Base-by-base conservation (phyloP, 192 early-diverging fungal species). In the Mortierella hygrophila region DNA sequence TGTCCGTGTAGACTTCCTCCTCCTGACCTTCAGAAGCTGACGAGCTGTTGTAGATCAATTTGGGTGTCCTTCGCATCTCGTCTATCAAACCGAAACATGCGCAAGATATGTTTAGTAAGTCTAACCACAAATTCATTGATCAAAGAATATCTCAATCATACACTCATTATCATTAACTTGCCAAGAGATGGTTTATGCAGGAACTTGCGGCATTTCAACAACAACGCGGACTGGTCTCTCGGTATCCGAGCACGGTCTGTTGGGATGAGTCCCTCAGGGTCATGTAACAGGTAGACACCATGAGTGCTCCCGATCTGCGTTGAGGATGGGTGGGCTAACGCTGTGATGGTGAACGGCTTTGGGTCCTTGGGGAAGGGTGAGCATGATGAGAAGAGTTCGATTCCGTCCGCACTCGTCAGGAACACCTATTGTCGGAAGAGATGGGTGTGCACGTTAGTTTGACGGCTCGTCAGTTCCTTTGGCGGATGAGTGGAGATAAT, bases 251-350 rank as follows among this genome's bases (percentile, higher is more conserved):
- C 40, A 5, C 77, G 47, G 52, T 89, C 88, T 29, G 18, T 40
- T 7, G 26, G 21, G 41, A 74, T 55, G 9, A 69, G 42, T 6
- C 69, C 75, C 2, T 80, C 16, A 11, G 81, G 68, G 44, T 88
- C 87, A 9, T 88, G 65, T 68, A 89, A 40, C n/a, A 81, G 23
- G 52, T 83, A 89, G 4, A 89, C 89, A 4, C 89, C 89, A 82
- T 89, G 89, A 0, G 87, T 85, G 29, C 83, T 80, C 32, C 89
- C 89, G 35, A 88, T 89, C 23, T 52, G 47, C 3, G 72, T 65
- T 5, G 89, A 82, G 8, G 89, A 89, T 18, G 89, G 89, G 70
- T 89, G 89, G 1, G 87, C 89, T 11, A 89, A 41, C 2, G 89
- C 87, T 29, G 82, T 88, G 42, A 83, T 83, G 18, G 82, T 83